phyloP scores from a whole-genome alignment of 306 rosid genomes.

The Pterocarpus macrocarpus region DNA sequence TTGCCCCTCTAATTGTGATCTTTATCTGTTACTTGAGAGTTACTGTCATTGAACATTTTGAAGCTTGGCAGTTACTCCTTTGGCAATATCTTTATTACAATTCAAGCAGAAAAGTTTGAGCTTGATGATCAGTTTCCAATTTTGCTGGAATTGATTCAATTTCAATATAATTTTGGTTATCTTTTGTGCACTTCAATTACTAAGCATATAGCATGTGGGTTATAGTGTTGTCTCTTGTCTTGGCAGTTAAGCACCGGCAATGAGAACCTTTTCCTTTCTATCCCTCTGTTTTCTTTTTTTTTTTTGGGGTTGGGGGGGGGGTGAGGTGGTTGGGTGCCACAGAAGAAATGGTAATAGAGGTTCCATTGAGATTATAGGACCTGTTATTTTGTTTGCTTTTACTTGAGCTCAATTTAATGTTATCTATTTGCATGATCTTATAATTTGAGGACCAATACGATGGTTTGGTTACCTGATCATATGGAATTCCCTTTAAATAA shows the following conservation, averaged over 20 bases:
- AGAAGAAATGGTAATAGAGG: not conserved
- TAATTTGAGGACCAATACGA: not conserved
- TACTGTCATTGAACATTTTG: slow-evolving; percentile 1
- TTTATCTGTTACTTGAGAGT: not conserved
- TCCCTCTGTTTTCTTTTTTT: not conserved
- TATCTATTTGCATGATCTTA: not conserved
- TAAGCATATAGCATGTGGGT: not conserved
- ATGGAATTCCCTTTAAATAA: not conserved
- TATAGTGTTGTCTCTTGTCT: not conserved
- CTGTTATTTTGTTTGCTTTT: slow-evolving; percentile 14
- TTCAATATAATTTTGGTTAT: slow-evolving; percentile 19
- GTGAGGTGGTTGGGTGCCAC: not conserved
- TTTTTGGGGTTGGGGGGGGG: too few species aligned
- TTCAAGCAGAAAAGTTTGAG: not conserved
- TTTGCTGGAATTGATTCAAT: slow-evolving; percentile 10
- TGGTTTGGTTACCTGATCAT: slow-evolving; percentile 19
- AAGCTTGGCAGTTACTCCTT: not conserved
- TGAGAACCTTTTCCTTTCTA: not conserved
- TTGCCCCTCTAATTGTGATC: not conserved
- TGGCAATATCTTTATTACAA: not conserved
- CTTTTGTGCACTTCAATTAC: not conserved
- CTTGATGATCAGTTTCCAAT: slow-evolving; percentile 7
- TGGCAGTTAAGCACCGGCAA: not conserved
- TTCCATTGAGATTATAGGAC: not conserved
- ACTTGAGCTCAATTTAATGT: slow-evolving; percentile 6